Evolutionary conservation across 805 yeast genomes (phyloP).

Genomic region (Candida orba): DNA sequence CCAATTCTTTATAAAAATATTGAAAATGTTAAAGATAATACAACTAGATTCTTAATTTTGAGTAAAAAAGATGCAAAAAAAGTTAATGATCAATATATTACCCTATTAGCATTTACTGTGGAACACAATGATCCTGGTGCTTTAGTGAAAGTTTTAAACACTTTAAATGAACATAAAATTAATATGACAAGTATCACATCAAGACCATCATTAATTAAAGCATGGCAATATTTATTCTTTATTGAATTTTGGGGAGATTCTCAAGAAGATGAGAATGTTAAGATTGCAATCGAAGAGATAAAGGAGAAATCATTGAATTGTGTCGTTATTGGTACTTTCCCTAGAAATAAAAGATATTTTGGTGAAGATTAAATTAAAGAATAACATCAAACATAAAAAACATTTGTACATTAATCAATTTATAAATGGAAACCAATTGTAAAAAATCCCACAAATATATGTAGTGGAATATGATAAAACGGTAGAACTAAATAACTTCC

Average conservation of each 20-base stretch:
- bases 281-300: slow-evolving; percentile 35
- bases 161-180: slow-evolving; percentile 46
- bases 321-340: slow-evolving; percentile 54
- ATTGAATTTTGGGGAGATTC: slow-evolving; percentile 54
- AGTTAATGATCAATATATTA: slow-evolving; percentile 24
- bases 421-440: too few species aligned
- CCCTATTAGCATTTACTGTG: slow-evolving; percentile 60
- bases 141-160: slow-evolving; percentile 54
- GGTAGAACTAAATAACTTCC: background rate
- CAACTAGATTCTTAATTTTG: slow-evolving; percentile 77
- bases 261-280: slow-evolving; percentile 25
- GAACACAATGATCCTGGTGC: slow-evolving; percentile 68
- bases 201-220: slow-evolving; percentile 58
- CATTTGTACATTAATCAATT: too few species aligned
- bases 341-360: slow-evolving; percentile 36
- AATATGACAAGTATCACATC: slow-evolving; percentile 70
- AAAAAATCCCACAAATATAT: too few species aligned
- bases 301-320: slow-evolving; percentile 38
- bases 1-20: slow-evolving; percentile 49
- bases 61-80: slow-evolving; percentile 29
- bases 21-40: slow-evolving; percentile 69
- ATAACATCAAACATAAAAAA: too few species aligned
- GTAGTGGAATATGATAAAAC: background rate
- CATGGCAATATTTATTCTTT: slow-evolving; percentile 82
- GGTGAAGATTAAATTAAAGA: background rate